Base-by-base conservation (phyloP, 768 basidiomycete genomes). In the Rhodosporidiobolus sp. region DNA sequence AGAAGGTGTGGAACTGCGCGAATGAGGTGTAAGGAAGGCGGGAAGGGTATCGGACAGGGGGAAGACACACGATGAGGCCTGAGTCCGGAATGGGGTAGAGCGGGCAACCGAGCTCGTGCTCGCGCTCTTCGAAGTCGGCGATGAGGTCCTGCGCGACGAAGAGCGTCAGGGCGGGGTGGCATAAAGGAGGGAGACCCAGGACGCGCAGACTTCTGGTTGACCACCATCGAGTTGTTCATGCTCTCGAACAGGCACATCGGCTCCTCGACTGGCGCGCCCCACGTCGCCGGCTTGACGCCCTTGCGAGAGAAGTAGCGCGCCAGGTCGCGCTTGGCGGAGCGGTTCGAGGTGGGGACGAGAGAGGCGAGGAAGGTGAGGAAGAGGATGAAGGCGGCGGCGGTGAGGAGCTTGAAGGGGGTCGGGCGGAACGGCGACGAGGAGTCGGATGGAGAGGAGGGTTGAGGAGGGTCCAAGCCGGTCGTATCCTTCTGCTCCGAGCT, bases 241-340 rank as follows among this genome's bases (percentile, higher is more conserved):
- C 17, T 24, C 5, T 35, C 32, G 19, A 57, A 24, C 8, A 67
- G 28, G 52, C 66, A 67, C 19, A 43, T 14, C 49, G 32, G 19
- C 12, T 61, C 38, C 12, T 35, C 2, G n/a, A 60, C 38, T 12
- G 59, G 38, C 4, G 54, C 38, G 38, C 53, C 59, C 66, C 66
- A 67, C 19, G 49, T 20, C 12, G 66, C 66, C 6, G 66, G 66
- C 20, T 61, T 60, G 52, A 67, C 46, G 9, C 58, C 58, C 26
- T 53, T 48, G 22, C 58, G 66, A 1, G 50, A 7, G 59, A 67
- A 67, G 66, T 53, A 67, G 9, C 30, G 32, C 17, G 38, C 53
- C 38, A 67, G 35, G 52, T 67, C 66, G 50, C 60, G 59, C 59
- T 67, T 61, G 58, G 61, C 45, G 17, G 35, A 45, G 22, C 59